Evolutionary conservation across 2,329 filamentous ascomycete species (phyloP), one percentile per base, ranked within the genome.

Genomic region (Trichoderma sp.): DNA sequence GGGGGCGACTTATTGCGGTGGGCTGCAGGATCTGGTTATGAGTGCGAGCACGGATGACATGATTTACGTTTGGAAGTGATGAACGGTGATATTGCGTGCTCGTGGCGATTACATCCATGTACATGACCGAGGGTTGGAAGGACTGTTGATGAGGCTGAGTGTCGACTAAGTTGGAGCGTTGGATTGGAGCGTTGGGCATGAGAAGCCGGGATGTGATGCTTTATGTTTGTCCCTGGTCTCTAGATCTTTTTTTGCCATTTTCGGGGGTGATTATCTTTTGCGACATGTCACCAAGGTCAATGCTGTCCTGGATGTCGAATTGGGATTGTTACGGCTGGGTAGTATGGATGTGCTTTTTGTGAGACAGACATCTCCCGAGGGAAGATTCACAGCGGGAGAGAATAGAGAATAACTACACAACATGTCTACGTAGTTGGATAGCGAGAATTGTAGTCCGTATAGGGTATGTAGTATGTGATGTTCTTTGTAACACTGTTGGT

Each of bases 281-380:
- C 9, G 69, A 74, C 42, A 76, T 74, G 13, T 77, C 75, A 15
- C 75, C 78, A 2, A 90, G 79, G 73, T 91, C 88, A 59, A 90
- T 80, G 61, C 86, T 90, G 58, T 88, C 87, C 50, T 85, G 80
- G 0, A 82, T 79, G 25, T 77, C 72, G 68, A 82, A 68, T 7
- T 68, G 67, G 4, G 0, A 2, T 6, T 48, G 42, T 22, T 48
- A 19, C 12, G 19, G 42, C 2, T 48, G 42, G 19, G 42, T 13
- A 22, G 19, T 48, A 10, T 1, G 2, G 19, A 48, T 48, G 42
- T 48, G 19, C 12, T 48, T 13, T 19, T 22, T 9, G 5, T 48
- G 42, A 48, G 42, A 48, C 4, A 19, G 19, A 13, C 12, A 1
- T 48, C n/a, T 48, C 42, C 22, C 13, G 10, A 2, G n/a, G 42